Base-by-base conservation (phyloP, 257 asterid genomes). In the Verbascum thapsus region DNA sequence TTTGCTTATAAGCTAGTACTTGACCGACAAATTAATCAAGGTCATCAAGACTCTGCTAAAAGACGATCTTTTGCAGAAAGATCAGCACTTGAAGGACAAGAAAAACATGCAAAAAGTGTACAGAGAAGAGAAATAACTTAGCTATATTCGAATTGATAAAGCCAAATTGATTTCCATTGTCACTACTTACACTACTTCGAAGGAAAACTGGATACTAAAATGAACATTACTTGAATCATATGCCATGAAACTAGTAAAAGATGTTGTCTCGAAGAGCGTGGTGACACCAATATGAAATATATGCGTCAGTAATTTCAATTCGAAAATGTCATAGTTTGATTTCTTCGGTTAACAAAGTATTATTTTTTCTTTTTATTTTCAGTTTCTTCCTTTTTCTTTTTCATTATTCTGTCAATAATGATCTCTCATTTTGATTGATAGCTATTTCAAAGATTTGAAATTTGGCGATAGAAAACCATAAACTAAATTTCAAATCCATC, bases 161-260 rank as follows among this genome's bases (percentile, higher is more conserved):
- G 13, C 19, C 62, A 61, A 35, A 30, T 8, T 7, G 18, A 50
- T 32, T 15, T 44, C 10, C 45, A 65, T 47, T 42, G 22, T 26
- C 30, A n/a, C 52, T 30, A 54, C 59, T 35, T 44, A 57, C 49
- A 7, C 40, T 8, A 10, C 60, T 37, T 56, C 5, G 35, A 16
- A 32, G 45, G 45, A 26, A 18, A 66, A 54, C n/a, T 50, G 32
- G 23, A 18, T 66, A n/a, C 13, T 37, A 20, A 38, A 49, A 35
- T 34, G 68, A 45, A 49, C 9, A 18, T 20, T 13, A 35, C 6
- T 6, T 23, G 3, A 17, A 52, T 16, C 16, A 52, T 51, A 22
- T 11, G 7, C 11, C 1, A 8, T 10, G 17, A 20, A 5, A 22
- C 17, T 22, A 32, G 4, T 55, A 17, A 3, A 30, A 42, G 7